Conservation (phyloP, 2,329 filamentous ascomycete species). For the Cordyceps javanica region DNA sequence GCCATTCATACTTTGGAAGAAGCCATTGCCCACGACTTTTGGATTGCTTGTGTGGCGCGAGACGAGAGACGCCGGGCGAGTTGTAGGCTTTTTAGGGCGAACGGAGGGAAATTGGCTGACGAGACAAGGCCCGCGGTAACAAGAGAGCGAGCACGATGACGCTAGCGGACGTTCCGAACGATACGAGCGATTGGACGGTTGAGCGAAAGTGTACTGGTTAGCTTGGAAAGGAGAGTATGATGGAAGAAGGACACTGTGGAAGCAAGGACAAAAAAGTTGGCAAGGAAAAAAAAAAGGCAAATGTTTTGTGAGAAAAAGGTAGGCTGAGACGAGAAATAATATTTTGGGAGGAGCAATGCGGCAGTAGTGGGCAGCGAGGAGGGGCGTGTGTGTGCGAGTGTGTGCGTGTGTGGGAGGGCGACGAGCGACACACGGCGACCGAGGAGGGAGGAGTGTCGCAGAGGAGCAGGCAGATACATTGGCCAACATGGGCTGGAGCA, state of each 20-base stretch:
- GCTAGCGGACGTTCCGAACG: constrained; percentile 5
- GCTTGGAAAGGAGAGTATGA: neutral
- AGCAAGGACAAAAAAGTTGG: constrained; percentile 10
- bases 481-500: neutral
- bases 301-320: constrained; percentile 18
- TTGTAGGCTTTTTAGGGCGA: neutral
- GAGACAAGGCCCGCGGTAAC: neutral
- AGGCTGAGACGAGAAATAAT: constrained; percentile 30
- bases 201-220: neutral
- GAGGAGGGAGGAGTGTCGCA: constrained; percentile 9
- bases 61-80: constrained; percentile 20
- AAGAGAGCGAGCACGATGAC: constrained; percentile 1
- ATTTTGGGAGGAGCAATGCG: constrained; percentile 31
- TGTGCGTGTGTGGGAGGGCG: constrained; percentile 7
- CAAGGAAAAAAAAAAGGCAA: constrained; percentile 5
- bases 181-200: constrained; percentile 1
- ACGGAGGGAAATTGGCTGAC: constrained; percentile 5
- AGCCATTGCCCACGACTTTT: constrained; percentile 46
- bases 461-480: constrained; percentile 1
- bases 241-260: neutral
- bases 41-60: constrained; percentile 27
- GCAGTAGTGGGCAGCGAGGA: constrained; percentile 17
- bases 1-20: constrained; percentile 51
- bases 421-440: constrained; percentile 17
- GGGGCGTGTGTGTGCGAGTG: constrained; percentile 15